These are phyloP conservation scores for Saitozyma sp. DNA, from an alignment of 768 basidiomycete species.

Conservation along the genomic window DNA sequence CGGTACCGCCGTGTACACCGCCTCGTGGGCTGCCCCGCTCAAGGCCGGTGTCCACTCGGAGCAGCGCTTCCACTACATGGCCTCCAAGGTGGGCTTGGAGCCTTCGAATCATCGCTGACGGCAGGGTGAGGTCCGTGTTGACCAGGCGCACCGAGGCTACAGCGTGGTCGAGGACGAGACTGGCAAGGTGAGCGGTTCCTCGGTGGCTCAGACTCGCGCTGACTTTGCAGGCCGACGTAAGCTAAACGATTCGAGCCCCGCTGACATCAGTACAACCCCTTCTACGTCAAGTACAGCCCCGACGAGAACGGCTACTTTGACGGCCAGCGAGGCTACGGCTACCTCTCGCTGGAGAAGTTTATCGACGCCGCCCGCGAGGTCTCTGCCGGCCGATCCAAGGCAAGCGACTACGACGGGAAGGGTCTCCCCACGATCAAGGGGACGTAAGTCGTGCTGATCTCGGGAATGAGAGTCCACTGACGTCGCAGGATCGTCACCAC, in stretches of 20 bases:
- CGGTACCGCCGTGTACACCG: slow-evolving; percentile 88
- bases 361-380: slow-evolving; percentile 69
- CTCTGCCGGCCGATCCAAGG: slow-evolving; percentile 67
- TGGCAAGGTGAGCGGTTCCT: slow-evolving; percentile 63
- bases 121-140: slow-evolving; percentile 85
- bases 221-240: slow-evolving; percentile 9
- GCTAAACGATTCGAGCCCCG: background rate
- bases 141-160: slow-evolving; percentile 93
- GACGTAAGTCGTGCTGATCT: slow-evolving; percentile 66
- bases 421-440: slow-evolving; percentile 86
- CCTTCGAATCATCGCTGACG: background rate
- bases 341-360: slow-evolving; percentile 89
- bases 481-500: slow-evolving; percentile 43
- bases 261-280: slow-evolving; percentile 66
- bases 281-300: slow-evolving; percentile 85
- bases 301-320: slow-evolving; percentile 87
- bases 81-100: slow-evolving; percentile 65
- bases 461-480: background rate
- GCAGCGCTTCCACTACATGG: slow-evolving; percentile 96
- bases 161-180: slow-evolving; percentile 81
- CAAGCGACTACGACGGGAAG: slow-evolving; percentile 72
- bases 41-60: slow-evolving; percentile 83
- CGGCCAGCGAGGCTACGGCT: slow-evolving; percentile 86
- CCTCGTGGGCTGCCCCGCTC: slow-evolving; percentile 84
- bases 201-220: slow-evolving; percentile 44